A percentile compares a stretch with the other conserved stretches of the same genome.
Evolutionary conservation across 2,329 filamentous ascomycete genomes (phyloP).

Genomic region (Sclerotinia borealis): DNA sequence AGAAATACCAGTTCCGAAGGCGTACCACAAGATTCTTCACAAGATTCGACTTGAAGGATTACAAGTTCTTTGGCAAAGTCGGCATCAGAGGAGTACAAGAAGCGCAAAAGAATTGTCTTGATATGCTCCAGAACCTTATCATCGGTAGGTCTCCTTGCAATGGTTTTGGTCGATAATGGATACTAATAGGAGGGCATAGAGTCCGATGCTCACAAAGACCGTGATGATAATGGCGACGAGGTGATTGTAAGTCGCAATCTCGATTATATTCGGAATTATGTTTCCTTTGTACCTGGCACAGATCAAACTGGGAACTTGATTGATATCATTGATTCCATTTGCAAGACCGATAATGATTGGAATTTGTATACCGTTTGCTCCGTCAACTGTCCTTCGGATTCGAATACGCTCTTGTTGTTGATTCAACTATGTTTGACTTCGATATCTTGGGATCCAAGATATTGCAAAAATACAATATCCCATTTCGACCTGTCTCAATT

Average conservation of each 20-base stretch:
- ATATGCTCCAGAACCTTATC: constrained; percentile 38
- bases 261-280: constrained; percentile 19
- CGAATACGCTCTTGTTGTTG: constrained; percentile 17
- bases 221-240: constrained; percentile 23
- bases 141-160: constrained; percentile 34
- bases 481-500: constrained; percentile 41
- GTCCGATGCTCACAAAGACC: constrained; percentile 21
- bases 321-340: constrained; percentile 27
- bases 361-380: constrained; percentile 2
- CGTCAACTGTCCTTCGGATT: background rate
- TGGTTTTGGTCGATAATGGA: background rate
- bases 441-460: constrained; percentile 26
- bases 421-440: constrained; percentile 28
- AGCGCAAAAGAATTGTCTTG: constrained; percentile 28
- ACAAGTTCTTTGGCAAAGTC: background rate
- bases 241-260: constrained; percentile 31
- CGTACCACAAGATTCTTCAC: constrained; percentile 28
- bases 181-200: constrained; percentile 17
- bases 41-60: constrained; percentile 15
- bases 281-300: constrained; percentile 13
- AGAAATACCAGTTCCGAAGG: constrained; percentile 34
- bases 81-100: background rate
- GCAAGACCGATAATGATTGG: constrained; percentile 18
- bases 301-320: constrained; percentile 12
- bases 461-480: constrained; percentile 18